Evolutionary conservation across 1,284 basidiomycete genomes (phyloP).

Genomic region (Ceratobasidium sp.): DNA sequence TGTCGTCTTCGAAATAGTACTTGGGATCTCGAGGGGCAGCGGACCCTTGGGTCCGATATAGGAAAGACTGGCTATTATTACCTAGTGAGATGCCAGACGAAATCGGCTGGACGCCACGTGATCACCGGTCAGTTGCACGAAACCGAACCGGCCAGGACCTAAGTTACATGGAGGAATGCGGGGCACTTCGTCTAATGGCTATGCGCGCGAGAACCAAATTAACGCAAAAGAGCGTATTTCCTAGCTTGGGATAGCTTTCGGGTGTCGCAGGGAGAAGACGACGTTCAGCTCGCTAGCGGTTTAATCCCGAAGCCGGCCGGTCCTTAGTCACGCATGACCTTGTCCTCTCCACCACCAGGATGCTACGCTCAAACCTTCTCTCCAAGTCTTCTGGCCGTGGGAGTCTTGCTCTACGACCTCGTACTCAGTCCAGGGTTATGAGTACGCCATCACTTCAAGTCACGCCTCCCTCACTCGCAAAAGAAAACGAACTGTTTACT

Average conservation of each 20-base stretch:
- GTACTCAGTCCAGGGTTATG: conserved; percentile 26
- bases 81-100: too few relatives aligned
- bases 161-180: too few relatives aligned
- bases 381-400: conserved; percentile 20
- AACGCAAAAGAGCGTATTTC: too few relatives aligned
- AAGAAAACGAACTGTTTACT: conserved; percentile 29
- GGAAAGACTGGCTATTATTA: too few relatives aligned
- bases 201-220: too few relatives aligned
- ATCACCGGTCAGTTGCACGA: too few relatives aligned
- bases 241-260: too few relatives aligned
- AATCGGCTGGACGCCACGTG: too few relatives aligned
- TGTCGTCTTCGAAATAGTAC: conserved; percentile 19
- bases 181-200: too few relatives aligned
- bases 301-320: conserved; percentile 13
- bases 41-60: background rate
- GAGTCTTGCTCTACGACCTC: conserved; percentile 7
- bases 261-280: background rate
- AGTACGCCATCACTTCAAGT: conserved; percentile 30
- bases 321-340: background rate
- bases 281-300: background rate
- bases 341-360: conserved; percentile 9
- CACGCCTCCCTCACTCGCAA: conserved; percentile 9
- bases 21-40: conserved; percentile 4
- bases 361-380: conserved; percentile 30
- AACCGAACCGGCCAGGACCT: too few relatives aligned